Base-by-base conservation (phyloP, 805 yeast species). In the Zygoascus bituminiphila region DNA sequence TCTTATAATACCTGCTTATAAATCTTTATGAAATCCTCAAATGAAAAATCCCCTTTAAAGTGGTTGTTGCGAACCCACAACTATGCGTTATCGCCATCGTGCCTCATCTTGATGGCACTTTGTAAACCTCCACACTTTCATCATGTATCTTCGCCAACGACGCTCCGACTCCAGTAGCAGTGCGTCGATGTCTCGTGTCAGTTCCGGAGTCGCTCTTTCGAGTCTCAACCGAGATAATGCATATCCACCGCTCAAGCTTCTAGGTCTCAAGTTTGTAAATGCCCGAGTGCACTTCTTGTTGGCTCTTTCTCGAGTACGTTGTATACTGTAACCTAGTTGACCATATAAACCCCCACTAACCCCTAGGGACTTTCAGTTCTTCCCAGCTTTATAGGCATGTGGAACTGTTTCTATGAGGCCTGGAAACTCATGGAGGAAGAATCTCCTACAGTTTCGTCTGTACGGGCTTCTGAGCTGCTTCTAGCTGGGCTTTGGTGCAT, bases 401-500 rank as follows among this genome's bases (percentile, higher is more conserved):
- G 55, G 54, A 52, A 49, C 12, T 71, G 72, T 50, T 52, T 69
- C 9, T 46, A 51, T 29, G 65, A 63, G 48, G 70, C 73, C 12
- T 62, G 63, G 60, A 40, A 44, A 25, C 52, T 58, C 17, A 52
- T 48, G 24, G 59, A 15, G 21, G 45, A 48, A 41, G 47, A 54
- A n/a, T 49, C 55, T 47, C 54, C 55, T 24, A 60, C 60, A 47
- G 59, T 63, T 44, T 78, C 84, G 1, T 64, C 76, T 0, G 88
- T 86, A 0, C 69, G 88, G 36, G 76, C 87, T 0, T 79, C 89
- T 0, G 96, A 88, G 61, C 83, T 82, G 57, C 72, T 88, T 51
- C 68, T 88, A 51, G 84, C 95, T 3, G 89, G 89, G 0, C 63
- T 91, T n/a, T 91, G 98, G 98, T 87, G 96, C 62, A 60, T 84